Base-by-base conservation (phyloP, 257 asterid species). In the Nicotiana tomentosiformis region DNA sequence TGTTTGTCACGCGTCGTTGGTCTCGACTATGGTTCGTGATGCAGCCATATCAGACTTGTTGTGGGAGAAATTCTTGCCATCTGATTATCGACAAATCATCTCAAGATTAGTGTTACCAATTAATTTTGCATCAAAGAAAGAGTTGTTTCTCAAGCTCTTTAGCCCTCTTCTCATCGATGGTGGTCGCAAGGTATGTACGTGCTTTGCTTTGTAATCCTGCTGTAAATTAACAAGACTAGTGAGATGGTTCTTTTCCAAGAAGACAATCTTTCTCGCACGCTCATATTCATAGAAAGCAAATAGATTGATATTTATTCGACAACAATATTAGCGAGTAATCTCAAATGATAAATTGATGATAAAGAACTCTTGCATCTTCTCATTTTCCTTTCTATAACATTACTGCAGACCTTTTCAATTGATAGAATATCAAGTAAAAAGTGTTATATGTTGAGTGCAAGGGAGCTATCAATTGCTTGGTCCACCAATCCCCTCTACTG, bases 1-100 rank as follows among this genome's bases (percentile, higher is more conserved):
- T 32, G 95, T 92, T 18, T 89, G 91, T 57, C 89, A 77, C 14
- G 82, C 86, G 5, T 90, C 94, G 35, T 7, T 81, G 26, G 88
- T 88, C 14, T 88, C 93, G 17, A 15, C 86, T 23, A 10, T 69
- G 18, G 74, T 92, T 5, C 93, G 90, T 5, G 74, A 17, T 58
- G 93, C 90, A 5, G 93, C 91, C 14, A 87, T 86, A 29, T 92
- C 96, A 1, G 93, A 94, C 37, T 79, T 85, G 78, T 62, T 80
- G 6, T 94, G 98, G 98, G 91, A 89, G 81, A 86, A 83, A 7
- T 91, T 94, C 84, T 83, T 94, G 78, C 97, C 94, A 30, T 67
- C 87, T 8, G 93, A 92, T 84, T 92, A 91, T 83, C 61, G 33
- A 26, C 89, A 90, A n/a, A 92, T 92, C 26, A 18, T 92, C 2